Conservation (phyloP, 371 early-diverging fungal genomes). For the Blyttiomyces sp. region DNA sequence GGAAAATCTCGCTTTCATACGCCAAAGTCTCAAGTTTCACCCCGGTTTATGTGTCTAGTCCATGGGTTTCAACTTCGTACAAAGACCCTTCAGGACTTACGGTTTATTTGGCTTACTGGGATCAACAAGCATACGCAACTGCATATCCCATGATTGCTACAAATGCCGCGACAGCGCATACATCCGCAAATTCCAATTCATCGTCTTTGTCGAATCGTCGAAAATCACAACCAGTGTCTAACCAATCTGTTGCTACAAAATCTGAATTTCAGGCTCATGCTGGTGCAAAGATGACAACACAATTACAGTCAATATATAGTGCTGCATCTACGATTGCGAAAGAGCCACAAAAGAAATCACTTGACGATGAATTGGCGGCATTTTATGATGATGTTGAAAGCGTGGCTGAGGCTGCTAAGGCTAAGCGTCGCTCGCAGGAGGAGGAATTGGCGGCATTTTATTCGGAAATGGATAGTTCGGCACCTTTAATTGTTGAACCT, state of each 20-base stretch:
- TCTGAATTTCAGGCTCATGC: background rate
- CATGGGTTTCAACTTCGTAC: conserved; percentile 38
- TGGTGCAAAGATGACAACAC: too few species aligned
- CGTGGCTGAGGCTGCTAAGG: conserved; percentile 1
- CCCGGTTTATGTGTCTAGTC: conserved; percentile 49
- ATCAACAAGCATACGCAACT: conserved; percentile 45
- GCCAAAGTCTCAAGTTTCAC: conserved; percentile 52
- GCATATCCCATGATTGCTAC: background rate
- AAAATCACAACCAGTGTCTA: too few species aligned
- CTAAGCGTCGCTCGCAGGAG: background rate
- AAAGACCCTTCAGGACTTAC: conserved; percentile 18
- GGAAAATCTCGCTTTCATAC: conserved; percentile 37
- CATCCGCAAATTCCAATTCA: background rate
- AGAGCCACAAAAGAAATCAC: background rate
- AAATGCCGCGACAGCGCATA: background rate
- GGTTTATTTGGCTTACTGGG: conserved; percentile 46
- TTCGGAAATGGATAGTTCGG: background rate
- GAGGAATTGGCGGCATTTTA: background rate
- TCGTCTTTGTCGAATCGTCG: background rate
- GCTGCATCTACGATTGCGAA: background rate
- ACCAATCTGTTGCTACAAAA: too few species aligned
- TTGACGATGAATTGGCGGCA: conserved; percentile 29
- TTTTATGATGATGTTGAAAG: conserved; percentile 18
- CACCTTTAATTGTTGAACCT: conserved; percentile 2
- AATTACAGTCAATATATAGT: too few species aligned